These are phyloP conservation scores for Conidiobolus incongruus DNA, from an alignment of 371 early-diverging fungal species.

Conservation along the genomic window DNA sequence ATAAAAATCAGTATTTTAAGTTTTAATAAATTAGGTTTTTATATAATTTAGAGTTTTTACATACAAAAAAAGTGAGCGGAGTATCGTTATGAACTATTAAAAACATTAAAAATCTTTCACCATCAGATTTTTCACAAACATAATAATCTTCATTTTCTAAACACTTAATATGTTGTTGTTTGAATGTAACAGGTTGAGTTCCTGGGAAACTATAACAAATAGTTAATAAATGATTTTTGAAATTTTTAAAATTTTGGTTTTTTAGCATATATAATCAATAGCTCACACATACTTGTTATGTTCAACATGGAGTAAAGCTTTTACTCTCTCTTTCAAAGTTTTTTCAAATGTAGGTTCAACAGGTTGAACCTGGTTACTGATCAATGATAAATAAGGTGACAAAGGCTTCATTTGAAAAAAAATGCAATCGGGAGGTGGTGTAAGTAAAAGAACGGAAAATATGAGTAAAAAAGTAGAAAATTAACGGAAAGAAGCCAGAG, in stretches of 20 bases:
- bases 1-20: no score
- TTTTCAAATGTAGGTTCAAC: slow-evolving; percentile 22
- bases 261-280: no score
- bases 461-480: no score
- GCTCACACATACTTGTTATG: slow-evolving; percentile 24
- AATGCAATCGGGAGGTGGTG: no score
- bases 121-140: slow-evolving; percentile 76
- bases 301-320: slow-evolving; percentile 13
- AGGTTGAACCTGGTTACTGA: no score
- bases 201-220: slow-evolving; percentile 46
- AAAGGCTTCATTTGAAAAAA: no score
- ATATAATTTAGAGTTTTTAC: background rate
- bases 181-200: slow-evolving; percentile 61
- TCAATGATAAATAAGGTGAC: no score
- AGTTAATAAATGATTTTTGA: background rate
- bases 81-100: slow-evolving; percentile 43
- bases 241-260: slow-evolving; percentile 1
- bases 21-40: no score
- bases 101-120: no score
- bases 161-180: slow-evolving; percentile 23
- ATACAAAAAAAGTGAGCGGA: slow-evolving; percentile 29
- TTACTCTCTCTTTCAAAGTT: slow-evolving; percentile 15
- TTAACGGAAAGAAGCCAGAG: no score
- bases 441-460: no score
- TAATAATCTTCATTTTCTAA: slow-evolving; percentile 63